Percentiles rank a stretch among this genome's conserved stretches.
phyloP scores from a whole-genome alignment of 257 asterid species.

The Primulina huaijiensis region DNA sequence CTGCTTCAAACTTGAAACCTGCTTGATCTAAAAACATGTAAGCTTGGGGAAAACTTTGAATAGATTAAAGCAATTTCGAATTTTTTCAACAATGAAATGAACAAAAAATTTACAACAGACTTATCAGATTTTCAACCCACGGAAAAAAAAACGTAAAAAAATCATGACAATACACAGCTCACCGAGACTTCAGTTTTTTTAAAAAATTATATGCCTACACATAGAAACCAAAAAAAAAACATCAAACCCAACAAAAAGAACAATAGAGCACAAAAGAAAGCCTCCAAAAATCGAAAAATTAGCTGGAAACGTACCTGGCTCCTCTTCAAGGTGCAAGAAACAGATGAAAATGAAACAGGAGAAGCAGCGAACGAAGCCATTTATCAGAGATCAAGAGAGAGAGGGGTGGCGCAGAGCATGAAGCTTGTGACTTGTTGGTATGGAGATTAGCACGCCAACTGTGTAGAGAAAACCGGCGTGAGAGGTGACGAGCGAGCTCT shows the following conservation, averaged over 20 bases:
- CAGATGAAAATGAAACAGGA: constrained; percentile 40
- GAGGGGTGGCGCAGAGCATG: constrained; percentile 59
- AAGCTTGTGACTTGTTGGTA: constrained; percentile 36
- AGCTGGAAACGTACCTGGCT: constrained; percentile 40
- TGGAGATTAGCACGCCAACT: neutral
- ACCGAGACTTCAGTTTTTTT: neutral
- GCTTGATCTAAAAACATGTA: neutral
- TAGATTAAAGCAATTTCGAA: neutral
- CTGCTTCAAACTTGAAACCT: constrained; percentile 29
- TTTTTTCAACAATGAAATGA: neutral
- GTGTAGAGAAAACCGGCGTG: neutral
- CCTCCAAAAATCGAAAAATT: neutral
- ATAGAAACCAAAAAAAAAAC: neutral
- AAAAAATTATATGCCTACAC: constrained; percentile 6
- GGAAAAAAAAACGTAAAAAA: neutral
- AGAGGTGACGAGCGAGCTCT: neutral
- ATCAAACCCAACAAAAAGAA: neutral
- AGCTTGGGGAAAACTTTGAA: neutral
- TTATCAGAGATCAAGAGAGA: constrained; percentile 18
- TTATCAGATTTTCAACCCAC: neutral
- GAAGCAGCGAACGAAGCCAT: constrained; percentile 78
- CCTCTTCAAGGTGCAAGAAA: constrained; percentile 54
- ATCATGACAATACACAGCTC: constrained; percentile 11
- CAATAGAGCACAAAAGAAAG: neutral
- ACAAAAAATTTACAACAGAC: neutral